Evolutionary conservation across 768 basidiomycete species (phyloP).

Genomic region (Mycena alexandri): DNA sequence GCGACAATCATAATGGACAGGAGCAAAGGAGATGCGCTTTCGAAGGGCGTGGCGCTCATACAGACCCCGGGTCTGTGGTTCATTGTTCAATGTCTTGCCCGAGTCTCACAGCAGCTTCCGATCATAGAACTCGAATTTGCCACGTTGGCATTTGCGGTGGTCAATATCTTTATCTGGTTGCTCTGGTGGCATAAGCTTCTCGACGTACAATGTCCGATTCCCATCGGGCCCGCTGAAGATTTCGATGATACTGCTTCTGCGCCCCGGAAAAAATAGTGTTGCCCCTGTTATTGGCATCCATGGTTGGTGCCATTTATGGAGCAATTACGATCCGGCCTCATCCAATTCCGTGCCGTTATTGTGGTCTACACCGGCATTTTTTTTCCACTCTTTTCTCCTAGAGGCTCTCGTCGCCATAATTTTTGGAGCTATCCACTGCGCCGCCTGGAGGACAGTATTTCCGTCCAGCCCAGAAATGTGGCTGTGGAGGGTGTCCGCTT

Average conservation of each 20-base stretch:
- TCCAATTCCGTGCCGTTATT: not conserved
- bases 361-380: slow-evolving; percentile 28
- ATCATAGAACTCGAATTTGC: slow-evolving; percentile 52
- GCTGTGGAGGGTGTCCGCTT: slow-evolving; percentile 40
- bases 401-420: slow-evolving; percentile 4
- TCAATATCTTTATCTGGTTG: slow-evolving; percentile 47
- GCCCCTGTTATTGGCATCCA: too few species aligned
- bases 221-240: not conserved
- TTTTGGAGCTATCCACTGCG: slow-evolving; percentile 41
- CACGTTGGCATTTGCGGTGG: slow-evolving; percentile 48
- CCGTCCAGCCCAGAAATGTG: slow-evolving; percentile 34
- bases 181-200: slow-evolving; percentile 58
- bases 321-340: not conserved
- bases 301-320: not conserved
- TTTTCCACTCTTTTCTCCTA: slow-evolving; percentile 24
- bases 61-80: slow-evolving; percentile 57
- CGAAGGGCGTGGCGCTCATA: slow-evolving; percentile 49
- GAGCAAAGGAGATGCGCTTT: slow-evolving; percentile 50
- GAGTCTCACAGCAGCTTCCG: slow-evolving; percentile 42
- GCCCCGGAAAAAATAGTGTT: too few species aligned
- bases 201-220: slow-evolving; percentile 44
- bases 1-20: slow-evolving; percentile 39
- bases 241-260: not conserved
- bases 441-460: slow-evolving; percentile 41
- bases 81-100: slow-evolving; percentile 45